Evolutionary conservation across 345 rosid genomes (phyloP), one percentile per base, ranked within the genome.

Genomic region (Populus deltoides): DNA sequence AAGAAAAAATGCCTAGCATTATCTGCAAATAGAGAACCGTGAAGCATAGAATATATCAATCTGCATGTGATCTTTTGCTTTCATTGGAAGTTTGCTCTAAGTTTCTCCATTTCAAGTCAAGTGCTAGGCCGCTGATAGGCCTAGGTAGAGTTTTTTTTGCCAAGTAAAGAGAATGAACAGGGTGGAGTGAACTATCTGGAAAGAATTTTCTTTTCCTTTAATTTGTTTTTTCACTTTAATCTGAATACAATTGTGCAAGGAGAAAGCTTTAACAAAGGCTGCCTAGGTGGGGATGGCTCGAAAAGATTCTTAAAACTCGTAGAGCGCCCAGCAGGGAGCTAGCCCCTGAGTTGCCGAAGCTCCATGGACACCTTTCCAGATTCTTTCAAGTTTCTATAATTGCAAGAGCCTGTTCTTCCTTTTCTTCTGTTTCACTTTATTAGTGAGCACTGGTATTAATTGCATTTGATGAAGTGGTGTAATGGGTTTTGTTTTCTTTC

Each of bases 251-350:
- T 35, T 36, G 62, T 71, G 62, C 59, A 78, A 77, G 78, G 77
- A 31, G 27, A 57, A 22, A 73, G 70, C 47, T 66, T 55, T 39
- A 27, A 7, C 71, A 78, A 83, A 83, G 82, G 77, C 84, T 78
- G 78, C 55, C 53, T 59, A 29, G 11, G 76, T 33, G 35, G 83
- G 86, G 74, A 66, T 80, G 80, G 84, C 74, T 85, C 71, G 67
- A 77, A 53, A 86, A 70, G 88, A 85, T 80, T 79, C 85, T 63
- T 61, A 59, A 41, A 39, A 70, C 68, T 55, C 17, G 5, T 18
- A 18, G 33, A 3, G n/a, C 7, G 16, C 57, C 65, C 6, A 6
- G 38, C n/a, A n/a, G 41, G 35, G n/a, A n/a, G n/a, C n/a, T n/a
- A 25, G 45, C 74, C 69, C 68, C 59, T 51, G 47, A 5, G 39